Conservation (phyloP, 805 yeast species). For the Ogataea neopini region DNA sequence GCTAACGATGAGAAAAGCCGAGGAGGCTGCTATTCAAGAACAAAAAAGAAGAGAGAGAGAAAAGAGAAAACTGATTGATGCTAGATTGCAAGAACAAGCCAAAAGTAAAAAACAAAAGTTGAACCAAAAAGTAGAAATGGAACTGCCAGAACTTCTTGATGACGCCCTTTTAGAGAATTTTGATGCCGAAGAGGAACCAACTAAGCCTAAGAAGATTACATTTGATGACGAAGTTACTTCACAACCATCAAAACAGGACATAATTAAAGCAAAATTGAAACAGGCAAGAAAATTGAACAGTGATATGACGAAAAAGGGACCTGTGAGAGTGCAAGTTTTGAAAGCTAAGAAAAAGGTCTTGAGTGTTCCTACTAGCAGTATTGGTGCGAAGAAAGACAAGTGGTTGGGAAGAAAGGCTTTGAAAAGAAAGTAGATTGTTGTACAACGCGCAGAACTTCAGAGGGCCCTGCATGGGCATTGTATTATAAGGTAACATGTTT, state of each 20-base stretch:
- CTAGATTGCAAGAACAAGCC: slow-evolving; percentile 36
- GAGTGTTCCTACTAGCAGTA: slow-evolving; percentile 27
- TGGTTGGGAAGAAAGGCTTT: slow-evolving; percentile 32
- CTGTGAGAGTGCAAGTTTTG: slow-evolving; percentile 42
- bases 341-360: slow-evolving; percentile 16
- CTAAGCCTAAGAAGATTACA: slow-evolving; percentile 34
- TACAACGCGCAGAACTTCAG: slow-evolving; percentile 5
- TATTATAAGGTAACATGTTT: slow-evolving; percentile 1
- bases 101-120: slow-evolving; percentile 16
- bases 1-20: slow-evolving; percentile 20
- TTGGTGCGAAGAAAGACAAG: slow-evolving; percentile 25
- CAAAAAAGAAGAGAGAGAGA: slow-evolving; percentile 27
- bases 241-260: slow-evolving; percentile 16
- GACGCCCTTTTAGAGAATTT: slow-evolving; percentile 39
- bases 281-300: slow-evolving; percentile 35
- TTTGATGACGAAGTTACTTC: slow-evolving; percentile 33
- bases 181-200: slow-evolving; percentile 16
- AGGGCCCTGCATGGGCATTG: slow-evolving; percentile 4
- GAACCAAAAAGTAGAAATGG: slow-evolving; percentile 19
- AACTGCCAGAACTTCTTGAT: slow-evolving; percentile 41
- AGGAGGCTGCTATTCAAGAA: slow-evolving; percentile 29
- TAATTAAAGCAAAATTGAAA: slow-evolving; percentile 28
- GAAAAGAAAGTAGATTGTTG: slow-evolving; percentile 18
- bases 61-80: slow-evolving; percentile 38
- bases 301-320: slow-evolving; percentile 38